phyloP scores from a whole-genome alignment of 2,329 filamentous ascomycete species.

The Zopfia rhizophila region DNA sequence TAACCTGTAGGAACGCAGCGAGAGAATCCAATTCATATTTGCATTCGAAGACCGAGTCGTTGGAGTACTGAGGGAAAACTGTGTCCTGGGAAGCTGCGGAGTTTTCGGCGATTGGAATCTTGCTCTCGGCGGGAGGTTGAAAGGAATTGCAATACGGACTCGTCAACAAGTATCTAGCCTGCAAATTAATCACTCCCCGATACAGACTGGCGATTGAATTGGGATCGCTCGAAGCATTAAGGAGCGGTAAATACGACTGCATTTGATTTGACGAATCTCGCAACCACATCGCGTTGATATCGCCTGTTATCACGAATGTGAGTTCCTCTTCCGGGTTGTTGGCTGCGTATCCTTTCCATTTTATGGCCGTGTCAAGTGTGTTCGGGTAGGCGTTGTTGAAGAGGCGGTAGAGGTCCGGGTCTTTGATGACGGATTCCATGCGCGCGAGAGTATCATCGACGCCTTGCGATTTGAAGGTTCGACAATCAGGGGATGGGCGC shows the following conservation, averaged over 20 bases:
- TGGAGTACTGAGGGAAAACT: constrained; percentile 56
- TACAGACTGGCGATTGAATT: constrained; percentile 74
- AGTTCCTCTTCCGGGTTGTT: constrained; percentile 71
- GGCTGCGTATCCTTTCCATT: constrained; percentile 71
- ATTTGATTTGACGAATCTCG: constrained; percentile 73
- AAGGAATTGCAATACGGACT: constrained; percentile 66
- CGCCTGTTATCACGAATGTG: constrained; percentile 68
- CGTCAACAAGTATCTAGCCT: constrained; percentile 73
- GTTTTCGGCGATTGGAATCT: constrained; percentile 53
- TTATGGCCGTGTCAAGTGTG: constrained; percentile 77
- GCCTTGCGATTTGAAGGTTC: constrained; percentile 58
- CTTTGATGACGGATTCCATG: constrained; percentile 53
- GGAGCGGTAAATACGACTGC: constrained; percentile 73
- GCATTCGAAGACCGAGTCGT: constrained; percentile 61
- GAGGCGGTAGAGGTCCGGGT: constrained; percentile 72
- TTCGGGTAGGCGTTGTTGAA: constrained; percentile 81
- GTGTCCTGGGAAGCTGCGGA: constrained; percentile 51
- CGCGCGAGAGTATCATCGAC: constrained; percentile 54
- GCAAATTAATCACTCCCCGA: constrained; percentile 76
- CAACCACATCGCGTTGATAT: constrained; percentile 68
- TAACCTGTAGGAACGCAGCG: constrained; percentile 62
- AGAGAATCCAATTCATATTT: constrained; percentile 66
- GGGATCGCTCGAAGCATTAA: constrained; percentile 63
- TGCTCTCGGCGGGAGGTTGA: constrained; percentile 62
- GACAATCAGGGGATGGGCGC: constrained; percentile 55